Conservation (phyloP, 495 filamentous ascomycete species). For the Hypoxylon fuscum region DNA sequence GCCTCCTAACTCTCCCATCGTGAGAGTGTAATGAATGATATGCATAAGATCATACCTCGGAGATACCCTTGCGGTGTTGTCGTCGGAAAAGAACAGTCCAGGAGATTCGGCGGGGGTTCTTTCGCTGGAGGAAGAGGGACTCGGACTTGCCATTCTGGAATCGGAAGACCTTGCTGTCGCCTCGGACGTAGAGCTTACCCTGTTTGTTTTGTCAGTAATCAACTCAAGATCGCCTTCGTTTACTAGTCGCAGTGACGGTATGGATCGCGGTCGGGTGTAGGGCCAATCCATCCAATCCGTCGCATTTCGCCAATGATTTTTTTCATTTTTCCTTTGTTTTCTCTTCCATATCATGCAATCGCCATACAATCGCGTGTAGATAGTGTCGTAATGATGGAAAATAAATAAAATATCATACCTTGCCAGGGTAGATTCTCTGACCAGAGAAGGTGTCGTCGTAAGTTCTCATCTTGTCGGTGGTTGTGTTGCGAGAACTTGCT, state of each 20-base stretch:
- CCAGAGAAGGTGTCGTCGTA: slow-evolving; percentile 99
- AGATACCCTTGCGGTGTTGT: slow-evolving; percentile 99
- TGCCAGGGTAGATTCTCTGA: slow-evolving; percentile 98
- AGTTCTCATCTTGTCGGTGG: slow-evolving; percentile 86
- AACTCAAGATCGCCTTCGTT: neutral
- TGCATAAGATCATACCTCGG: slow-evolving; percentile 78
- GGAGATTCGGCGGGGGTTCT: slow-evolving; percentile 98
- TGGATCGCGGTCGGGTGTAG: neutral
- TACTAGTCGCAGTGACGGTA: neutral
- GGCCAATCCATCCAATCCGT: slow-evolving; percentile 10
- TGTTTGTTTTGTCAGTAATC: slow-evolving; percentile 50
- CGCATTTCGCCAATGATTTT: neutral
- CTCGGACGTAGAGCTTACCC: slow-evolving; percentile 99
- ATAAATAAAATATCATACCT: slow-evolving; percentile 74
- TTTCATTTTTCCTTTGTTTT: neutral
- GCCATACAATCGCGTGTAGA: neutral
- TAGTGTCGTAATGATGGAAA: too few species aligned
- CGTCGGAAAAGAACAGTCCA: slow-evolving; percentile 98
- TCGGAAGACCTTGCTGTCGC: slow-evolving; percentile 99
- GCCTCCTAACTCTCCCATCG: neutral
- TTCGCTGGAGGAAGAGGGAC: slow-evolving; percentile 99
- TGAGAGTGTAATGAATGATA: neutral
- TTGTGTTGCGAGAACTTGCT: slow-evolving; percentile 47
- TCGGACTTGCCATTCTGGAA: slow-evolving; percentile 99
- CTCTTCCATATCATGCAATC: too few species aligned